Conservation (phyloP, 352 stramenopile genomes). For the Pelagophyceae sp. region DNA sequence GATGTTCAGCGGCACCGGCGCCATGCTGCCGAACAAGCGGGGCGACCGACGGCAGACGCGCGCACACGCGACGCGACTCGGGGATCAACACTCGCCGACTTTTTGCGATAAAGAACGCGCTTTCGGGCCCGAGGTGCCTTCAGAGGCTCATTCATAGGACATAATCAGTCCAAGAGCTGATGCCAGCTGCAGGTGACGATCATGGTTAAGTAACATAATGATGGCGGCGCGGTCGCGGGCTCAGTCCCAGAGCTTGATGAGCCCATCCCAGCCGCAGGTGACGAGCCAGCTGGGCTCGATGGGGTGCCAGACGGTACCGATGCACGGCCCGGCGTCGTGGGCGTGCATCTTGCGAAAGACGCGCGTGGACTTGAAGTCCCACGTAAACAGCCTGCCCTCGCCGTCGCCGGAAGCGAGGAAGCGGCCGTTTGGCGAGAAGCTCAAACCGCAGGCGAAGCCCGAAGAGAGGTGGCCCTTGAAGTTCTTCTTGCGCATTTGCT, state of each 20-base stretch:
- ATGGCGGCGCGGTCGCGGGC: background rate
- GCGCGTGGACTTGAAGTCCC: conserved; percentile 94
- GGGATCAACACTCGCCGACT: too few species aligned
- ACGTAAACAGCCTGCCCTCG: conserved; percentile 93
- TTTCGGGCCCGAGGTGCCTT: too few species aligned
- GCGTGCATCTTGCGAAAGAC: conserved; percentile 65
- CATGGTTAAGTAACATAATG: too few species aligned
- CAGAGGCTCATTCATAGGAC: too few species aligned
- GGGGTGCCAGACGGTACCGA: conserved; percentile 90
- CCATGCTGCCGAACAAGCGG: too few species aligned
- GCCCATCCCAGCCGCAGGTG: conserved; percentile 94
- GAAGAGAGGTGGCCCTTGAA: conserved; percentile 51
- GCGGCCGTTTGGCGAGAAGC: conserved; percentile 89
- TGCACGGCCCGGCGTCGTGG: conserved; percentile 84
- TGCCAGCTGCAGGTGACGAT: too few species aligned
- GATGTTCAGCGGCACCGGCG: conserved; percentile 65
- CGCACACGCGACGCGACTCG: too few species aligned
- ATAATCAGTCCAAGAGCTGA: too few species aligned
- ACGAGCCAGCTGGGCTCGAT: conserved; percentile 90
- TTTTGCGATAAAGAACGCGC: too few species aligned
- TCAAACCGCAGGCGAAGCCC: conserved; percentile 89
- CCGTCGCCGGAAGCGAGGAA: conserved; percentile 88
- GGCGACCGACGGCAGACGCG: too few species aligned
- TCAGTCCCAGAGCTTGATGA: conserved; percentile 99
- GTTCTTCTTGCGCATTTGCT: conserved; percentile 78